phyloP scores from a whole-genome alignment of 2,329 filamentous ascomycete species.

The Nothophaeocryptopus gaeumannii region DNA sequence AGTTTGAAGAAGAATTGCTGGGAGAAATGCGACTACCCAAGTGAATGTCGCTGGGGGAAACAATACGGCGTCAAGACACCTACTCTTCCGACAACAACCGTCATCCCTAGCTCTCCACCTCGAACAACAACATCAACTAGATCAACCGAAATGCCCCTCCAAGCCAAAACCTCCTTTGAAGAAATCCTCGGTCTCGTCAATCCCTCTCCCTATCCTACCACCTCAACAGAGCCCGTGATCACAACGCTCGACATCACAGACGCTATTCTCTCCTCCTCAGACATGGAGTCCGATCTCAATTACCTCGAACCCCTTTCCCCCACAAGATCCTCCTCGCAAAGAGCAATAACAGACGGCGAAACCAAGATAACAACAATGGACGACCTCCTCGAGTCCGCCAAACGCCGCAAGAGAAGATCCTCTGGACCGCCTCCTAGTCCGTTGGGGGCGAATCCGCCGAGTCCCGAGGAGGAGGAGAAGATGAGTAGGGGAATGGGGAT shows the following conservation, averaged over 20 bases:
- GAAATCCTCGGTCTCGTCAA: conserved; percentile 24
- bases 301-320: conserved; percentile 21
- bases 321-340: conserved; percentile 4
- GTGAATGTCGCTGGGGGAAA: conserved; percentile 44
- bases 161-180: conserved; percentile 27
- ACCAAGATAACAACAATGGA: conserved; percentile 28
- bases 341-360: conserved; percentile 15
- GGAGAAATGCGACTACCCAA: conserved; percentile 46
- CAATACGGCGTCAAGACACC: conserved; percentile 29
- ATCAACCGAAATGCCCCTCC: conserved; percentile 2
- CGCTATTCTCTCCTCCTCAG: background rate
- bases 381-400: conserved; percentile 28
- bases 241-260: conserved; percentile 10
- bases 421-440: conserved; percentile 25
- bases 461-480: conserved; percentile 3
- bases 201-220: background rate
- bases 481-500: background rate
- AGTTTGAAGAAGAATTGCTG: conserved; percentile 41
- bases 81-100: conserved; percentile 2
- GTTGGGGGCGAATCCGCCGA: conserved; percentile 27
- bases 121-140: background rate
- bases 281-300: background rate
- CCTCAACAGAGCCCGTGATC: background rate
- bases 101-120: conserved; percentile 1
- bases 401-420: conserved; percentile 29